Base-by-base conservation (phyloP, 768 basidiomycete species). In the Phaeotremella skinneri region DNA sequence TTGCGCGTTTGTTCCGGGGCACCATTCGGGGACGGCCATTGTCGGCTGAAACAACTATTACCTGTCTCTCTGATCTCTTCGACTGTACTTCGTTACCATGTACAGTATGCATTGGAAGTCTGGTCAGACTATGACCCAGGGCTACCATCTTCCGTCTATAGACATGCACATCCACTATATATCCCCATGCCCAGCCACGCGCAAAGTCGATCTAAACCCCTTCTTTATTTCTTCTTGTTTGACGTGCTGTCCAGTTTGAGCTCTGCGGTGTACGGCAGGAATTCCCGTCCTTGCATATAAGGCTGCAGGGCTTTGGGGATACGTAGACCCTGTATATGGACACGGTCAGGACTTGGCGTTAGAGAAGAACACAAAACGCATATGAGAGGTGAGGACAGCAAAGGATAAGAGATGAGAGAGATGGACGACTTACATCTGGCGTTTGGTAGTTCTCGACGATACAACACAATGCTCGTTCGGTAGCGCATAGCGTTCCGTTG, bases 371-470 rank as follows among this genome's bases (percentile, higher is more conserved):
- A 20, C 29, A 31, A n/a, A 53, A 11, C 37, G 11, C 6, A 45
- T 41, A 13, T 56, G 26, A 60, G 14, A 4, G 25, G 34, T 47
- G 9, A 47, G 48, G 31, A 32, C 55, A 56, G 61, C 26, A 52
- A 16, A 30, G 37, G 26, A 1, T 9, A 21, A 32, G 13, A 27
- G 60, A 17, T 14, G 32, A 32, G 49, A 31, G 32, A 42, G 45
- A 26, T n/a, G 37, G 29, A 7, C 16, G 52, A 81, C 86, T 56
- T 69, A 94, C 93, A 50, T 96, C 91, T 0, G 88, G 82, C 0
- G 92, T 97, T 79, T 99, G 96, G 76, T 94, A 91, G 78, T 98
- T 98, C 80, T 99, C 96, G n/a, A 91, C 93, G 56, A 99, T 70
- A 78, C 96, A 98, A 79, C 94, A 98, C 20, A 98, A 81, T 1